Evolutionary conservation across 1,284 basidiomycete genomes (phyloP), one percentile per base, ranked within the genome.

Genomic region (Abortiporus biennis): DNA sequence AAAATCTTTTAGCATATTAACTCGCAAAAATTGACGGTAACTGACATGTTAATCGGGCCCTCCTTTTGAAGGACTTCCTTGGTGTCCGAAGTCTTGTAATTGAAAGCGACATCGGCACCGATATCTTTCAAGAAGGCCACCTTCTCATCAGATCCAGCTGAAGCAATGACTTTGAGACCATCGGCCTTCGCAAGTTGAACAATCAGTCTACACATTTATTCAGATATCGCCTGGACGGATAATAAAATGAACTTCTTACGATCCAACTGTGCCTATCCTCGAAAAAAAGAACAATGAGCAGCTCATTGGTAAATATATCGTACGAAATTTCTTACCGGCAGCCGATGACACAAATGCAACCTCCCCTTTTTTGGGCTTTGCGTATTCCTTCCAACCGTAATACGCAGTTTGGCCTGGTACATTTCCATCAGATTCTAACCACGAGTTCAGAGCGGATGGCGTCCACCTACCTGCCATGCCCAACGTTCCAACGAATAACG

Each of bases 141-240:
- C 59, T 90, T 91, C 40, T 80, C 78, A 6, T 78, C 70, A 0
- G 79, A 76, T 1, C 86, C 85, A 0, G 84, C 81, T 1, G 85
- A 83, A 0, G 75, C 85, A 47, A 88, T 80, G 38, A 89, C 83
- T 48, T 79, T 81, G 21, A 79, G 59, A 0, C 80, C 82, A 9
- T 74, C 71, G 4, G 65, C 61, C 47, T 82, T 85, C 1, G 78
- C 80, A n/a, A 84, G 66, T 61, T 87, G 77, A 20, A 71, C 66
- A 12, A 76, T 71, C 15, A 71, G 48, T 4, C 68, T 68, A 21
- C 6, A 29, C 9, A 4, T 9, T 6, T 40, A 13, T 13, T 38
- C 19, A 19, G 27, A 37, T 20, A 12, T 13, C 19, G 5, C 20
- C 27, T 8, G 9, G 27, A 9, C 27, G n/a, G 31, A 3, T 13